Percentiles rank a stretch among this genome's conserved stretches.
Conservation (phyloP, 192 early-diverging fungal genomes). For the Coemansia sp. region DNA sequence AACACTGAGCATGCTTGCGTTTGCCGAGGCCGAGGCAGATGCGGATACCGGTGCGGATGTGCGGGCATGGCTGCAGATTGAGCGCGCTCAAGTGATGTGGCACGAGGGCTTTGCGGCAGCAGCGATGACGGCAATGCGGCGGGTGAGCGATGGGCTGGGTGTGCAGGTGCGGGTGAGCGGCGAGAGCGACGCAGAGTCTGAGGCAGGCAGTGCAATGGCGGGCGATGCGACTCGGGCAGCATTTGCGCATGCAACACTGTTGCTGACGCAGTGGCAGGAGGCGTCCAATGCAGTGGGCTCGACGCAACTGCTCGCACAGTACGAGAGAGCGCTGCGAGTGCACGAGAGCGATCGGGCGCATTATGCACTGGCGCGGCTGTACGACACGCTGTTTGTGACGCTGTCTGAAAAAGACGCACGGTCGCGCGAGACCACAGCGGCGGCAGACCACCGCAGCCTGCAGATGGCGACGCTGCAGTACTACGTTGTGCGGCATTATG, state of each 20-base stretch:
- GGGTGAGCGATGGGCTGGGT: slow-evolving; percentile 10
- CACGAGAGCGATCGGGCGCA: slow-evolving; percentile 52
- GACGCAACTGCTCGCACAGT: slow-evolving; percentile 18
- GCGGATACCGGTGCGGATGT: not conserved
- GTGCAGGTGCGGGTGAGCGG: not conserved
- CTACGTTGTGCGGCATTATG: slow-evolving; percentile 48
- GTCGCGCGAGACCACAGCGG: slow-evolving; percentile 15
- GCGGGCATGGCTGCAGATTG: slow-evolving; percentile 40
- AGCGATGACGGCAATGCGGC: slow-evolving; percentile 38
- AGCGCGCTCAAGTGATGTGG: slow-evolving; percentile 52
- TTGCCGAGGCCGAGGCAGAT: slow-evolving; percentile 25
- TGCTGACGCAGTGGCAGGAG: slow-evolving; percentile 43
- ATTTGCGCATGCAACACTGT: slow-evolving; percentile 39
- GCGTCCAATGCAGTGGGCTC: slow-evolving; percentile 26
- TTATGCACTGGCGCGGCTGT: slow-evolving; percentile 44
- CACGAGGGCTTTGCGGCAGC: slow-evolving; percentile 40
- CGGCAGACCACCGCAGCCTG: slow-evolving; percentile 20
- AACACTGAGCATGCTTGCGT: slow-evolving; percentile 44
- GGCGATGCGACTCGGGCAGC: slow-evolving; percentile 20
- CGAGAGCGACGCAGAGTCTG: slow-evolving; percentile 1
- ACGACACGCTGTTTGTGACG: slow-evolving; percentile 34
- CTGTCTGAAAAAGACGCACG: slow-evolving; percentile 20
- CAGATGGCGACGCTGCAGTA: slow-evolving; percentile 45
- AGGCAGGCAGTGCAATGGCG: not conserved
- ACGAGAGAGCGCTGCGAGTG: slow-evolving; percentile 28